phyloP scores from a whole-genome alignment of 257 asterid species.

The Parsonsia alboflavescens region DNA sequence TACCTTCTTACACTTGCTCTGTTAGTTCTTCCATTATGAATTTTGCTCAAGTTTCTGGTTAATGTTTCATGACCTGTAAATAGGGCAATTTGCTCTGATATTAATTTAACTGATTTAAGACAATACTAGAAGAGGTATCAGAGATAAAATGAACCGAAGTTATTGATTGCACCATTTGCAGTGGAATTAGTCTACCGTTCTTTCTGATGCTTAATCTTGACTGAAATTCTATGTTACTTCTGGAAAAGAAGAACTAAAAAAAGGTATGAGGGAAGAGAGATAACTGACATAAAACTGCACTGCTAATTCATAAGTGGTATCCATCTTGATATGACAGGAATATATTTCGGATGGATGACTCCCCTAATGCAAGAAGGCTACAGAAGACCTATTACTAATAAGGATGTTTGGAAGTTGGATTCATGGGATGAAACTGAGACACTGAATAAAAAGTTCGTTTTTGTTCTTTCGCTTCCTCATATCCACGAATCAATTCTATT shows the following conservation, averaged over 20 bases:
- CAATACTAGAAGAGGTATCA: neutral
- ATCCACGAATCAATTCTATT: neutral
- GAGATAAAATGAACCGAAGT: neutral
- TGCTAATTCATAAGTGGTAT: neutral
- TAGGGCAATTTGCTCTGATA: neutral
- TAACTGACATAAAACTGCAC: neutral
- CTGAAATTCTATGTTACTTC: neutral
- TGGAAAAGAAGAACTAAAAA: neutral
- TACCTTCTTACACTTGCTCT: neutral
- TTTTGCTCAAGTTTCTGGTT: neutral
- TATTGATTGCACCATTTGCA: neutral
- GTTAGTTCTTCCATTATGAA: neutral
- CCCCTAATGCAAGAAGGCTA: conserved; percentile 83
- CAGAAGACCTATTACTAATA: conserved; percentile 65
- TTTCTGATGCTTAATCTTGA: neutral
- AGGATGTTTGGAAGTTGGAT: conserved; percentile 84
- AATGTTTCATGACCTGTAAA: neutral
- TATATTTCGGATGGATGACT: conserved; percentile 78
- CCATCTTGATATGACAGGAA: conserved; percentile 28
- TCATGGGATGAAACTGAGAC: conserved; percentile 81
- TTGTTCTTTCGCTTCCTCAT: conserved; percentile 9
- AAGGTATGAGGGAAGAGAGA: neutral
- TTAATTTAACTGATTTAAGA: neutral
- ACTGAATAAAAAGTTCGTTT: conserved; percentile 45
- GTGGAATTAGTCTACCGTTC: neutral